Conservation (phyloP, 2,329 filamentous ascomycete genomes). For the Dactylellina sp. region DNA sequence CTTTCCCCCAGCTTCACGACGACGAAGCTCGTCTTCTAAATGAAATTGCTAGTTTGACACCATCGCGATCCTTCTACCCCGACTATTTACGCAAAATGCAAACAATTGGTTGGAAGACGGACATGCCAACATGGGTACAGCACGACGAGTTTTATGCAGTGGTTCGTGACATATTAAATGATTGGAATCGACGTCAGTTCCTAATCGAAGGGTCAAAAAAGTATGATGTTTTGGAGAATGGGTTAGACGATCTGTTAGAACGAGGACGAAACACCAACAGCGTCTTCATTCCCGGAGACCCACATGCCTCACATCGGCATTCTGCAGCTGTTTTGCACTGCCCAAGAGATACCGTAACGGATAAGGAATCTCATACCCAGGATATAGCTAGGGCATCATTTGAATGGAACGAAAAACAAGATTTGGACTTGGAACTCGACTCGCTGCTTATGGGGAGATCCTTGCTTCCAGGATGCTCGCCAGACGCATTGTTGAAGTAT, state of each 20-base stretch:
- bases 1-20: slow-evolving; percentile 64
- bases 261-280: slow-evolving; percentile 21
- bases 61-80: slow-evolving; percentile 66
- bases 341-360: too few species aligned
- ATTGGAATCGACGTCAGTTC: slow-evolving; percentile 56
- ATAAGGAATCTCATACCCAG: too few species aligned
- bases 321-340: too few species aligned
- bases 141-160: slow-evolving; percentile 64
- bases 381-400: too few species aligned
- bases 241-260: slow-evolving; percentile 20
- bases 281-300: too few species aligned
- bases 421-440: not conserved
- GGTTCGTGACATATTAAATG: slow-evolving; percentile 63
- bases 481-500: slow-evolving; percentile 3
- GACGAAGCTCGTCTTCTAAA: slow-evolving; percentile 63
- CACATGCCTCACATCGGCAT: too few species aligned
- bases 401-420: too few species aligned
- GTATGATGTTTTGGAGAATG: not conserved
- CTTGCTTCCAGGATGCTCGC: not conserved
- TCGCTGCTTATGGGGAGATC: too few species aligned
- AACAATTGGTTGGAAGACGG: slow-evolving; percentile 64
- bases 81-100: slow-evolving; percentile 59
- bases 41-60: slow-evolving; percentile 65
- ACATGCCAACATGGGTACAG: slow-evolving; percentile 64
- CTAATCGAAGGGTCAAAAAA: not conserved